Conservation (phyloP, 352 stramenopile genomes). For the Phytophthora niederhauseri region DNA sequence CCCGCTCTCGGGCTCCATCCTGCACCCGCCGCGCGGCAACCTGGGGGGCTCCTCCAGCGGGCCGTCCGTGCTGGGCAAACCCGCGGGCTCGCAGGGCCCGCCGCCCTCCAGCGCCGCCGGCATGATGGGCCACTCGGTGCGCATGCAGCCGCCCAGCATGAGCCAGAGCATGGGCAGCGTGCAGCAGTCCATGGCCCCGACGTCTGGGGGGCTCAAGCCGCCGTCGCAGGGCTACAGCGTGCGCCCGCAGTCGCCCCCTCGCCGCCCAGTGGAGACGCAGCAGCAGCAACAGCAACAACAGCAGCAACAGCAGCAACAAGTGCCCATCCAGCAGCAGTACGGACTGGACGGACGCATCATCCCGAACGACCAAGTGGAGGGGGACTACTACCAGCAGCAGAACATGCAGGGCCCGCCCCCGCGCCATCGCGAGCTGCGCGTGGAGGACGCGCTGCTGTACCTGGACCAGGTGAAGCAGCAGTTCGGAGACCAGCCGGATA, state of each 20-base stretch:
- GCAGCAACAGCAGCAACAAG: constrained; percentile 41
- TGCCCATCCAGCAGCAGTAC: constrained; percentile 59
- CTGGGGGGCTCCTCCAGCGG: constrained; percentile 40
- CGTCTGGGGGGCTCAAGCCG: constrained; percentile 38
- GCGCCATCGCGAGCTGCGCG: constrained; percentile 81
- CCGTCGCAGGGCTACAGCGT: constrained; percentile 41
- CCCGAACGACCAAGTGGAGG: constrained; percentile 43
- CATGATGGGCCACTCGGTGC: constrained; percentile 65
- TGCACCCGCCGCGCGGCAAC: constrained; percentile 64
- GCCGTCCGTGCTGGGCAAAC: constrained; percentile 62
- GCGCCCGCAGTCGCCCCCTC: constrained; percentile 50
- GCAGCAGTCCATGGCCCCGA: constrained; percentile 39
- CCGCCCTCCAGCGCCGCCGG: constrained; percentile 31
- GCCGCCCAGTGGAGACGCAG: constrained; percentile 36
- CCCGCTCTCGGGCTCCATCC: constrained; percentile 65
- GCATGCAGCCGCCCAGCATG: constrained; percentile 57
- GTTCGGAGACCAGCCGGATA: constrained; percentile 98
- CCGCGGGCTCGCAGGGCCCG: constrained; percentile 33
- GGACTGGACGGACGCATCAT: constrained; percentile 62
- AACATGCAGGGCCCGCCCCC: constrained; percentile 34
- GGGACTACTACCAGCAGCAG: constrained; percentile 49
- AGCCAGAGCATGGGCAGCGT: constrained; percentile 49
- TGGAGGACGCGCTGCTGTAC: constrained; percentile 99
- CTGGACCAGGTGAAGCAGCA: constrained; percentile 99
- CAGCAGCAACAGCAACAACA: constrained; percentile 21